Evolutionary conservation across 2,329 filamentous ascomycete species (phyloP).

Genomic region (Lomentospora prolificans): DNA sequence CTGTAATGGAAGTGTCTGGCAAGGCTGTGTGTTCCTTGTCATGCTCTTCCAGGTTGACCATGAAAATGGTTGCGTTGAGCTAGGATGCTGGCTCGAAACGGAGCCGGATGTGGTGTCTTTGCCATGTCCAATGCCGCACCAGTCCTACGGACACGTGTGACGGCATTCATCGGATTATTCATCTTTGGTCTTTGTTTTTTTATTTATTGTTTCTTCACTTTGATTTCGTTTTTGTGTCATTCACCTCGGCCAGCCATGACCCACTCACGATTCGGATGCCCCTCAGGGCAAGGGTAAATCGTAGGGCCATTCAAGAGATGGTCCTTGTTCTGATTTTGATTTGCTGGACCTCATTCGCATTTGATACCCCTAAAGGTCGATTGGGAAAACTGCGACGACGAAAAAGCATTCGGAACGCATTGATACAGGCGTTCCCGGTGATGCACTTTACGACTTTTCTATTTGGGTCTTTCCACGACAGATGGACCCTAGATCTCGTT

Average conservation of each 20-base stretch:
- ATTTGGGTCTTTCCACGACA: slow-evolving; percentile 30
- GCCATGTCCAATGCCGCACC: too few species aligned
- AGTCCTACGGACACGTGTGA: background rate
- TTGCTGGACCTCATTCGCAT: slow-evolving; percentile 12
- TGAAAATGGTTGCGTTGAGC: slow-evolving; percentile 13
- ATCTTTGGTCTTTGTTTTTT: slow-evolving; percentile 15
- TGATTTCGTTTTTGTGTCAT: slow-evolving; percentile 14
- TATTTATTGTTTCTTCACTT: slow-evolving; percentile 16
- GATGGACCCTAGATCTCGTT: slow-evolving; percentile 12
- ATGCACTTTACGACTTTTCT: slow-evolving; percentile 13
- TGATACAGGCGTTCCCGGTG: slow-evolving; percentile 1
- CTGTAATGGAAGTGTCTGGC: too few species aligned
- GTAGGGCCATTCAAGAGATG: slow-evolving; percentile 16
- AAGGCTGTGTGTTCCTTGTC: too few species aligned
- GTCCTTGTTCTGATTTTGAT: slow-evolving; percentile 17
- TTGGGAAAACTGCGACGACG: slow-evolving; percentile 21
- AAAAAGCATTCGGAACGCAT: slow-evolving; percentile 17
- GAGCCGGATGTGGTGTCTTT: too few species aligned
- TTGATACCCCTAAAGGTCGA: slow-evolving; percentile 14
- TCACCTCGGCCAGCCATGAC: slow-evolving; percentile 1
- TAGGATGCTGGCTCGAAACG: too few species aligned
- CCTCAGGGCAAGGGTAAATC: slow-evolving; percentile 4
- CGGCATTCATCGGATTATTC: slow-evolving; percentile 9
- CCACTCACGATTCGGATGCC: background rate
- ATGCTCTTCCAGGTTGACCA: background rate